phyloP scores from a whole-genome alignment of 441 rosid species.

The Lepidium campestre region DNA sequence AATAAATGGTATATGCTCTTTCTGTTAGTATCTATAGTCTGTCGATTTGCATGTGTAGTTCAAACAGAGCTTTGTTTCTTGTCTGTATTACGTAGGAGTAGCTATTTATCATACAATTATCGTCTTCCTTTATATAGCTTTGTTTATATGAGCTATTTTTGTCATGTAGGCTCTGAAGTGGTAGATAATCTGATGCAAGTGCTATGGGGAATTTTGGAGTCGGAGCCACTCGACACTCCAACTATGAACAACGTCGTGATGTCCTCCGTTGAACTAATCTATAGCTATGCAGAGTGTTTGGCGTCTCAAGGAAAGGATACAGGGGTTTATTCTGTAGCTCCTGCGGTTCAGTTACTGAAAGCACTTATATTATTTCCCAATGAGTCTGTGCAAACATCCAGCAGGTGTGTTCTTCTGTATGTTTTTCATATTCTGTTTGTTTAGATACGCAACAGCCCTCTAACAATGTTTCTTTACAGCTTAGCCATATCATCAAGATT shows the following conservation, averaged over 20 bases:
- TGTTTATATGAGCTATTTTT: slow-evolving; percentile 14
- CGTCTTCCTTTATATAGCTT: slow-evolving; percentile 2
- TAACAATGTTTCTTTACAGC: slow-evolving; percentile 50
- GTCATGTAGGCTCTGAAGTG: slow-evolving; percentile 74
- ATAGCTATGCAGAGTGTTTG: slow-evolving; percentile 97
- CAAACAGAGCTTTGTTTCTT: slow-evolving; percentile 13
- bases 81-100: neutral
- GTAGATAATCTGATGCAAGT: slow-evolving; percentile 97
- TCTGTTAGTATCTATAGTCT: slow-evolving; percentile 6
- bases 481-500: slow-evolving; percentile 98
- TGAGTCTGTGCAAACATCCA: slow-evolving; percentile 93
- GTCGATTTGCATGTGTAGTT: slow-evolving; percentile 14
- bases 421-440: slow-evolving; percentile 3
- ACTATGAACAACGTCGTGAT: slow-evolving; percentile 94
- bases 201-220: slow-evolving; percentile 97
- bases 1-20: slow-evolving; percentile 54
- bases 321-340: slow-evolving; percentile 68
- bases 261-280: slow-evolving; percentile 93
- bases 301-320: slow-evolving; percentile 78
- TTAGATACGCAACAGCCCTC: slow-evolving; percentile 3
- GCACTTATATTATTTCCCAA: slow-evolving; percentile 79
- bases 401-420: slow-evolving; percentile 62
- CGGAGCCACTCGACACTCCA: slow-evolving; percentile 93
- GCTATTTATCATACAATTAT: slow-evolving; percentile 1
- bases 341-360: slow-evolving; percentile 85